Percentiles rank a stretch among this genome's conserved stretches.
Conservation (phyloP, 768 basidiomycete species). For the Filobasidium floriforme region DNA sequence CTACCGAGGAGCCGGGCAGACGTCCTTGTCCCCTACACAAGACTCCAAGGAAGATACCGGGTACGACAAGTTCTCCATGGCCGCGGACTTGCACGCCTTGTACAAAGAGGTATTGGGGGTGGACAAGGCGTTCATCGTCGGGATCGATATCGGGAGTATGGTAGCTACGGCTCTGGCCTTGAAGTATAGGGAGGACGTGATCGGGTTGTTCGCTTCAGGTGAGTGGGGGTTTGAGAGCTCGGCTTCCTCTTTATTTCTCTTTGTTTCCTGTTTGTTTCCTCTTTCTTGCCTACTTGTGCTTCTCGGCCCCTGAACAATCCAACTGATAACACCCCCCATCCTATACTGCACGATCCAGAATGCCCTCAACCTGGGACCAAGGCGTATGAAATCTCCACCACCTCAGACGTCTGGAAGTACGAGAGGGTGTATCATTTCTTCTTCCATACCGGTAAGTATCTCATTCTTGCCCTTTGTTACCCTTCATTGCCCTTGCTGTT, state of each 20-base stretch:
- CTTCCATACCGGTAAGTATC: slow-evolving; percentile 27
- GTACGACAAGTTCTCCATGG: slow-evolving; percentile 30
- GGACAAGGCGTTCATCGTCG: slow-evolving; percentile 25
- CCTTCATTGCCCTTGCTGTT: no score
- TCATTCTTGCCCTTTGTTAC: no score
- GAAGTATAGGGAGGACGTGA: slow-evolving; percentile 23
- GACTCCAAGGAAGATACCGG: slow-evolving; percentile 8
- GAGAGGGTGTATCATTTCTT: slow-evolving; percentile 31
- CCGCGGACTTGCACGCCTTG: slow-evolving; percentile 25
- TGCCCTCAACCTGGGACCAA: slow-evolving; percentile 30
- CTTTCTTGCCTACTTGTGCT: no score
- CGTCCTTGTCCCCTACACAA: slow-evolving; percentile 20
- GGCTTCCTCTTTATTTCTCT: neutral
- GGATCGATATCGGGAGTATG: slow-evolving; percentile 35
- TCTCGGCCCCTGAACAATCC: no score
- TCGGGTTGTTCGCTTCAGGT: slow-evolving; percentile 25
- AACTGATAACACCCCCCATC: no score
- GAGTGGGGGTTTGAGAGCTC: slow-evolving; percentile 11
- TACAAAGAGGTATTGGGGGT: slow-evolving; percentile 25
- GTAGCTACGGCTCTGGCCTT: slow-evolving; percentile 24
- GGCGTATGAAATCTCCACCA: slow-evolving; percentile 23
- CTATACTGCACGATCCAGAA: no score
- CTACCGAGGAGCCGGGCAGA: slow-evolving; percentile 28
- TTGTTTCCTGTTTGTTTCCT: no score
- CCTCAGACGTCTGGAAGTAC: slow-evolving; percentile 21